These are phyloP conservation scores for Biscogniauxia marginata DNA, from an alignment of 2,329 filamentous ascomycete genomes.

Conservation along the genomic window DNA sequence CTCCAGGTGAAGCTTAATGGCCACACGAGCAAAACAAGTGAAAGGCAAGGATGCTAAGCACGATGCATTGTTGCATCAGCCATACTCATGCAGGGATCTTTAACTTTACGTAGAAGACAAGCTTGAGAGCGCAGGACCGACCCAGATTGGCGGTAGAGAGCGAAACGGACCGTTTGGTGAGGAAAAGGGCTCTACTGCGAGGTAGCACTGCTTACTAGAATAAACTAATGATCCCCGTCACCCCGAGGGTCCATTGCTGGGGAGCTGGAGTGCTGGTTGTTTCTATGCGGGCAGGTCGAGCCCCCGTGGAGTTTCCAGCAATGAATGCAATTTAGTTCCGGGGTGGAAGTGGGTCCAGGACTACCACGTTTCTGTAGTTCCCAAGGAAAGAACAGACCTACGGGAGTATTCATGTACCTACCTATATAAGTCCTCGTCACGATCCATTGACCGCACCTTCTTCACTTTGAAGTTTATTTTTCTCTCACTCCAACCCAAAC, in stretches of 20 bases:
- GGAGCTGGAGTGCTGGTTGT: not conserved
- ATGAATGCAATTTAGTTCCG: not conserved
- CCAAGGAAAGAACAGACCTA: not conserved
- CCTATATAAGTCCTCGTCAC: not conserved
- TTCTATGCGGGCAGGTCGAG: not conserved
- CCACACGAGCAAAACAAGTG: not conserved
- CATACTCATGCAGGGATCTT: not conserved
- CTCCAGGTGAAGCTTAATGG: not conserved
- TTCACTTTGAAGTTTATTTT: not conserved
- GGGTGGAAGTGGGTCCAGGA: not conserved
- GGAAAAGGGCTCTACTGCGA: not conserved
- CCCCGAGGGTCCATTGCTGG: not conserved
- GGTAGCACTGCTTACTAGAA: not conserved
- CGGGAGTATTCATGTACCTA: not conserved
- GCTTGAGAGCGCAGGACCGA: not conserved
- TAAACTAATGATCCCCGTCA: not conserved
- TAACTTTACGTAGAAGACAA: not conserved
- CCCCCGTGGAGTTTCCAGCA: not conserved
- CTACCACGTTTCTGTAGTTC: not conserved
- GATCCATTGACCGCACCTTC: not conserved
- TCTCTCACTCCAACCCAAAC: not conserved
- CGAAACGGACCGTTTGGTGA: not conserved
- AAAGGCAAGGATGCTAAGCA: not conserved
- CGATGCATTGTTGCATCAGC: not conserved
- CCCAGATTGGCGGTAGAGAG: not conserved